Evolutionary conservation across 805 yeast species (phyloP), one percentile per base, ranked within the genome.

Genomic region (Hanseniaspora clermontiae): DNA sequence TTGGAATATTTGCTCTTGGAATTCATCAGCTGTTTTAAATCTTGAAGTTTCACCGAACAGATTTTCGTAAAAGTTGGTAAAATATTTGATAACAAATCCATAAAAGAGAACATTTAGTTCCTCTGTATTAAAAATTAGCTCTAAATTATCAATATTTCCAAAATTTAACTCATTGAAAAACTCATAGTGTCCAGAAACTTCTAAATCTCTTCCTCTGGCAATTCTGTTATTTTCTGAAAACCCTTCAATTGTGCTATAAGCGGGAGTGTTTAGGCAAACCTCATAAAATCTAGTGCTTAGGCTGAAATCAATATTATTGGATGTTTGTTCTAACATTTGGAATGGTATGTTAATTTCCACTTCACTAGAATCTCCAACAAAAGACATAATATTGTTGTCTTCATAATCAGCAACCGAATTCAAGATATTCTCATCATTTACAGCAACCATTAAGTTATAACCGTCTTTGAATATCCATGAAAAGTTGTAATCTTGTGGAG

Each of bases 1-100:
- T 9, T 50, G 49, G 32, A 56, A 59, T 15, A 64, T 59, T 17
- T 65, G 64, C 20, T 65, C 68, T 4, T 81, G 77, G 61, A 82
- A 90, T 65, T 91, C 98, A 60, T 87, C 93, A 48, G 88, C 76
- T 0, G 97, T 93, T 61, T 79, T 81, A 66, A 93, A 93, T 61
- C 82, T 87, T n/a, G 79, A 75, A 59, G 77, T 75, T 47, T 87
- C 93, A 2, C 98, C 98, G 67, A 93, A 86, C 66, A 93, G 91
- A 65, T 93, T 93, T 64, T 87, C 96, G 49, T 83, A 77, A 49
- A 93, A 73, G 15, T 80, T 77, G 73, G 89, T 79, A 43, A 91
- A 71, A 66, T 85, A 88, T 60, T 83, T 79, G 7, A 88, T 74
- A 8, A 89, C 75, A 66, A 80, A 85, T 0, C 98, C 98, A 65